Conservation (phyloP, 2,329 filamentous ascomycete species). For the Blumeriella jaapii region DNA sequence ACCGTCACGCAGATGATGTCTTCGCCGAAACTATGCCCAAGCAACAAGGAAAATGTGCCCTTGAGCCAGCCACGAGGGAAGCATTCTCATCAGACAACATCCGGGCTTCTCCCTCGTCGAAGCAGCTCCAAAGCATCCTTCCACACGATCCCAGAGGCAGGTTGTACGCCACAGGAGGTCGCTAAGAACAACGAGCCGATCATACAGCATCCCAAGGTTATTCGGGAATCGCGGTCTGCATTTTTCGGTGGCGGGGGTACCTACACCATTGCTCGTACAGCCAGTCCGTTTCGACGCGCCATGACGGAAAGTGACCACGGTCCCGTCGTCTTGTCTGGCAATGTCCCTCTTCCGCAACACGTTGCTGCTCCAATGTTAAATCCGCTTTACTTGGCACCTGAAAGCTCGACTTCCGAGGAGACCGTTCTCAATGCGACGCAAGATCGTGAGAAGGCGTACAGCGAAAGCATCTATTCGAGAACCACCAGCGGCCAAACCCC, state of each 20-base stretch:
- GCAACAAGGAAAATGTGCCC: slow-evolving; percentile 12
- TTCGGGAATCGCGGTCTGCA: slow-evolving; percentile 35
- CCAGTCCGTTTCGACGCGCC: slow-evolving; percentile 44
- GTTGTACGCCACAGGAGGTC: slow-evolving; percentile 22
- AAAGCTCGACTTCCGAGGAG: slow-evolving; percentile 1
- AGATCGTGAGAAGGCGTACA: slow-evolving; percentile 15
- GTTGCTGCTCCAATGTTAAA: slow-evolving; percentile 5
- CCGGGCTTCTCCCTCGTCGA: slow-evolving; percentile 7
- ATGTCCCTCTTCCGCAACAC: neutral
- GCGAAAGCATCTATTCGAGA: slow-evolving; percentile 26
- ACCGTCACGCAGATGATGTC: slow-evolving; percentile 16
- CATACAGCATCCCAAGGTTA: slow-evolving; percentile 19
- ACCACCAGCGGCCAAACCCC: slow-evolving; percentile 24
- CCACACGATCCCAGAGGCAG: slow-evolving; percentile 13
- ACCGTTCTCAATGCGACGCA: neutral
- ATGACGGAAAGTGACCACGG: slow-evolving; percentile 25
- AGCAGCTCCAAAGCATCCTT: slow-evolving; percentile 14
- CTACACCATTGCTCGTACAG: slow-evolving; percentile 40
- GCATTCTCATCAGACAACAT: neutral
- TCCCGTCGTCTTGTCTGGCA: slow-evolving; percentile 2
- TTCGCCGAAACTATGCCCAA: slow-evolving; percentile 11
- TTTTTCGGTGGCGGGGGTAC: slow-evolving; percentile 42
- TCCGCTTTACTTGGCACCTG: slow-evolving; percentile 7
- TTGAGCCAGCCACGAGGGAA: neutral
- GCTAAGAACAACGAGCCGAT: slow-evolving; percentile 22